Evolutionary conservation across 1,284 basidiomycete genomes (phyloP).

Genomic region (Trichosporon coremiiforme): DNA sequence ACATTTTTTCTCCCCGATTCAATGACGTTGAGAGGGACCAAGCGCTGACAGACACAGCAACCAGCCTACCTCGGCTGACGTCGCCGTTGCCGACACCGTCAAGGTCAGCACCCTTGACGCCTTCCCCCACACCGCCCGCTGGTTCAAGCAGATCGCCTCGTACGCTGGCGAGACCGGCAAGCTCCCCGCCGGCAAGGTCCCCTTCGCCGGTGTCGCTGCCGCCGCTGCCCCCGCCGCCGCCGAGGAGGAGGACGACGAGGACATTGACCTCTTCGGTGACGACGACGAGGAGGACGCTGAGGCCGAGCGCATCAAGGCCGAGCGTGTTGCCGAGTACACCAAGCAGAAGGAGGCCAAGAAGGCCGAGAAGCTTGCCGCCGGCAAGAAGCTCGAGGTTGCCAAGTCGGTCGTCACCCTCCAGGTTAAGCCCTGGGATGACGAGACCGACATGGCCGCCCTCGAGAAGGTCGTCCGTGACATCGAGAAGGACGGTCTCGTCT

Average conservation of each 20-base stretch:
- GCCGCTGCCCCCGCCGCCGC: conserved; percentile 57
- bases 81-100: conserved; percentile 79
- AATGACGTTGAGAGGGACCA: conserved; percentile 22
- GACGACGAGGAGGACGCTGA: conserved; percentile 80
- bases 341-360: conserved; percentile 91
- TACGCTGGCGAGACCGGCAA: conserved; percentile 75
- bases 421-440: conserved; percentile 99
- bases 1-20: conserved; percentile 19
- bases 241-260: conserved; percentile 74
- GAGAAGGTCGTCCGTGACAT: conserved; percentile 84
- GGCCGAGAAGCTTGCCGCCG: conserved; percentile 58
- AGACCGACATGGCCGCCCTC: conserved; percentile 91
- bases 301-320: conserved; percentile 89
- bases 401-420: conserved; percentile 85
- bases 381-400: conserved; percentile 69
- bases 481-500: conserved; percentile 87
- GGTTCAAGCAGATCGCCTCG: conserved; percentile 93
- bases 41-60: conserved; percentile 63
- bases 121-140: conserved; percentile 76
- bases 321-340: conserved; percentile 93
- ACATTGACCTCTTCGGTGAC: conserved; percentile 87
- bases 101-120: conserved; percentile 25
- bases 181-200: conserved; percentile 81
- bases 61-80: conserved; percentile 94
- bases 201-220: conserved; percentile 69